These are phyloP conservation scores for Theobroma cacao DNA, from an alignment of 345 rosid species.

Conservation along the genomic window DNA sequence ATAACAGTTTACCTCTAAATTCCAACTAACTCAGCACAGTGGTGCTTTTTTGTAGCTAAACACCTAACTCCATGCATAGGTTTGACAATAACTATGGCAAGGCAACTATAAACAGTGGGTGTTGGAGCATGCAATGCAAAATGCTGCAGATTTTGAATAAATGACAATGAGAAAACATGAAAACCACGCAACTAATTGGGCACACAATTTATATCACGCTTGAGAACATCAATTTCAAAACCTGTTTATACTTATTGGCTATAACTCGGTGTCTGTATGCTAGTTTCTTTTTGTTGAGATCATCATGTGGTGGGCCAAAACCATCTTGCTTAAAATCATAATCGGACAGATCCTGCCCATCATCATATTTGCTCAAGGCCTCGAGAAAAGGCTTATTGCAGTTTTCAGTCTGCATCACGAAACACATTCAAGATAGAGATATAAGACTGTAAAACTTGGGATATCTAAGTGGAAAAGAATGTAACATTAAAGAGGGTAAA, in stretches of 20 bases:
- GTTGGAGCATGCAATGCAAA: background rate
- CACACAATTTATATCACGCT: background rate
- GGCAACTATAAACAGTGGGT: background rate
- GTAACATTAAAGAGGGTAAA: background rate
- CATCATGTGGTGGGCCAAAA: conserved; percentile 52
- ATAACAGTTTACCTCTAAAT: background rate
- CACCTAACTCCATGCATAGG: background rate
- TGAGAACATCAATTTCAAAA: conserved; percentile 20
- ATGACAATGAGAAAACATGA: background rate
- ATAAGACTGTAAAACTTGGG: background rate
- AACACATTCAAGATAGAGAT: background rate
- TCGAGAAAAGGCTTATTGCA: conserved; percentile 73
- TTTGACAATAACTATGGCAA: background rate
- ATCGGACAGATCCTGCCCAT: conserved; percentile 64
- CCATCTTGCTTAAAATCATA: conserved; percentile 67
- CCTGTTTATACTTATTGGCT: conserved; percentile 61
- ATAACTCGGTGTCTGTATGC: conserved; percentile 69
- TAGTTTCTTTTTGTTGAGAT: conserved; percentile 60
- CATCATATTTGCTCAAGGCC: conserved; percentile 58
- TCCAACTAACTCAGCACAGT: background rate
- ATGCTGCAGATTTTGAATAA: background rate
- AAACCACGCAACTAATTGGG: background rate
- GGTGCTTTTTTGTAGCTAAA: background rate
- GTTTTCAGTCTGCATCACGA: conserved; percentile 64
- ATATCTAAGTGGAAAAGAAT: background rate